Conservation (phyloP, 345 rosid genomes). For the Dimocarpus longan region DNA sequence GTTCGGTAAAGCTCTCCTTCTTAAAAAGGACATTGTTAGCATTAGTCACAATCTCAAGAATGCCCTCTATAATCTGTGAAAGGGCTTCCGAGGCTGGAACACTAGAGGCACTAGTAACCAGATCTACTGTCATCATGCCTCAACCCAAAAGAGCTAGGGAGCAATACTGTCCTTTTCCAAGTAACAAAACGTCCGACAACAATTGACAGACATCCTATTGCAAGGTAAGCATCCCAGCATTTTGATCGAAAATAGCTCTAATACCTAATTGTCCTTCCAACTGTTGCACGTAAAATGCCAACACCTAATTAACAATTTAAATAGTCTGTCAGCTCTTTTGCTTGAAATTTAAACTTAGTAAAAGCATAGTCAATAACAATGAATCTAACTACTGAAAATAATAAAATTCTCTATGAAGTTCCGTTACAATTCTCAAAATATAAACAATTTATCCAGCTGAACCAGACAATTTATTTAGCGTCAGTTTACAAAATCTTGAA, state of each 20-base stretch:
- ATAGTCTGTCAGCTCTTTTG: conserved; percentile 8
- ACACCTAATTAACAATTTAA: conserved; percentile 16
- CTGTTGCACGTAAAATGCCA: conserved; percentile 14
- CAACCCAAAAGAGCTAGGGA: conserved; percentile 20
- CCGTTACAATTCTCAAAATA: neutral
- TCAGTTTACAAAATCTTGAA: neutral
- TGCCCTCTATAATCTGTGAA: conserved; percentile 45
- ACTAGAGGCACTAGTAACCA: conserved; percentile 34
- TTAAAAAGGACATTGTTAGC: conserved; percentile 50
- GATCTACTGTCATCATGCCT: conserved; percentile 45
- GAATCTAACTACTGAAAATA: neutral
- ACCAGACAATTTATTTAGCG: neutral
- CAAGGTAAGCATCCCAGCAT: neutral
- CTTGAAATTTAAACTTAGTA: neutral
- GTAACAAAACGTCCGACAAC: neutral
- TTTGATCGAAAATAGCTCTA: conserved; percentile 11
- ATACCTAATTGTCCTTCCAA: conserved; percentile 1
- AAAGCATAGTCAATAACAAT: neutral
- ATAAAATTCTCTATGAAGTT: neutral
- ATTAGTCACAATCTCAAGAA: conserved; percentile 40
- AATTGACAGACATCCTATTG: conserved; percentile 9
- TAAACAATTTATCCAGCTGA: neutral
- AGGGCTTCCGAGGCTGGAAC: conserved; percentile 47
- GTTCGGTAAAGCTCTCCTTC: conserved; percentile 56
- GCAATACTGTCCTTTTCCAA: conserved; percentile 21